phyloP scores from a whole-genome alignment of 2,329 filamentous ascomycete genomes.

The Verticillium nubilum region DNA sequence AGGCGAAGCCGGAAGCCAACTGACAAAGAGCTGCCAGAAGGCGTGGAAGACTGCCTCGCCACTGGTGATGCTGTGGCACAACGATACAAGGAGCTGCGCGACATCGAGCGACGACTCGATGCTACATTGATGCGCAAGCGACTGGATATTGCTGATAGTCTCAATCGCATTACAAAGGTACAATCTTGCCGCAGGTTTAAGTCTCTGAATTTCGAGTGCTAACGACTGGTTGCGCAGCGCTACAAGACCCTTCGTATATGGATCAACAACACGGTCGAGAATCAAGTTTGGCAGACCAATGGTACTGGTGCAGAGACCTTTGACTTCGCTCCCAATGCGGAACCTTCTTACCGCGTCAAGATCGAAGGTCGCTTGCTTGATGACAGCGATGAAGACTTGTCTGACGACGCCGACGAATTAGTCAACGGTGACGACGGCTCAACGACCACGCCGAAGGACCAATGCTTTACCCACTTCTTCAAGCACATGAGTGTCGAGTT shows the following conservation, averaged over 20 bases:
- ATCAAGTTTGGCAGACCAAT: conserved; percentile 85
- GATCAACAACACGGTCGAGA: conserved; percentile 91
- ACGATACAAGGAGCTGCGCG: conserved; percentile 77
- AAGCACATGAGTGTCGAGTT: conserved; percentile 72
- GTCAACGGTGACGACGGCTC: conserved; percentile 16
- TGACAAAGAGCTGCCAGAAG: conserved; percentile 91
- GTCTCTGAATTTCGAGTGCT: background rate
- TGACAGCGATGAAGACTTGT: conserved; percentile 42
- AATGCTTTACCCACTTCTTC: conserved; percentile 71
- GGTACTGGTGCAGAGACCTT: conserved; percentile 67
- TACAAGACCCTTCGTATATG: conserved; percentile 85
- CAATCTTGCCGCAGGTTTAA: background rate
- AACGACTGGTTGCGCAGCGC: conserved; percentile 39
- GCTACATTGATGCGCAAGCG: conserved; percentile 92
- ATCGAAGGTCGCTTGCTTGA: conserved; percentile 84
- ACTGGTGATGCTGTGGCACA: conserved; percentile 67
- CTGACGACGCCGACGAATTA: background rate
- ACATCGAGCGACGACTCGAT: conserved; percentile 83
- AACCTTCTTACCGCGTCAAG: conserved; percentile 82
- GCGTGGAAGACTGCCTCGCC: conserved; percentile 75
- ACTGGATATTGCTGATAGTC: conserved; percentile 79
- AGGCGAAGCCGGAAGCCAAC: conserved; percentile 84
- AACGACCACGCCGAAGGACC: conserved; percentile 22
- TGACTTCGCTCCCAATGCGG: conserved; percentile 71
- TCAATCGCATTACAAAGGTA: conserved; percentile 68